Conservation (phyloP, 129 eudicot genomes). For the Lactuca saligna region DNA sequence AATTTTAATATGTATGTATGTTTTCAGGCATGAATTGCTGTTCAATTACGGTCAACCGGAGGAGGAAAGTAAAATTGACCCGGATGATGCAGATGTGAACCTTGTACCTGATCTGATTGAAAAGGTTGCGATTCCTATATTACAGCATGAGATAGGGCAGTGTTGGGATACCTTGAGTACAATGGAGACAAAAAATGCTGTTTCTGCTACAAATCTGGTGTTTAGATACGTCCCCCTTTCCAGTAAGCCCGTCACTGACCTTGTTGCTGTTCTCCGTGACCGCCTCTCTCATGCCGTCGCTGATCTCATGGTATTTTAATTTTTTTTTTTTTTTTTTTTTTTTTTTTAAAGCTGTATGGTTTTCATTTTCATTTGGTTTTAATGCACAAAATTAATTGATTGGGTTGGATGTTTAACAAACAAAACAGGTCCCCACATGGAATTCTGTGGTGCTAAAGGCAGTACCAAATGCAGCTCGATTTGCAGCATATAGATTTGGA, state of each 20-base stretch:
- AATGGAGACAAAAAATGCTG: constrained; percentile 76
- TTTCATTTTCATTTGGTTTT: not conserved
- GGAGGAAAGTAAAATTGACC: constrained; percentile 46
- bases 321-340: not conserved
- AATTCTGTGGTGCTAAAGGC: constrained; percentile 66
- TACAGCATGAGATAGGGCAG: constrained; percentile 64
- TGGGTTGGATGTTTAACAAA: no score
- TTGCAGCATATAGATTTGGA: constrained; percentile 87
- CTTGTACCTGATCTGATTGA: constrained; percentile 84
- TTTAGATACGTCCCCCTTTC: constrained; percentile 64
- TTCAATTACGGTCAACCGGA: constrained; percentile 68
- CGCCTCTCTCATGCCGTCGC: constrained; percentile 82
- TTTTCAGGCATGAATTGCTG: constrained; percentile 74
- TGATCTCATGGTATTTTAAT: constrained; percentile 54
- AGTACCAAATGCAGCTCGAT: constrained; percentile 86
- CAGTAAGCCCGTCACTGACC: constrained; percentile 65
- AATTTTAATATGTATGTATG: not conserved
- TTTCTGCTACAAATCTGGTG: constrained; percentile 66
- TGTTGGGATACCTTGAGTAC: constrained; percentile 94
- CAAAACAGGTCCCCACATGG: constrained; percentile 86
- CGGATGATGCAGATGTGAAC: constrained; percentile 65
- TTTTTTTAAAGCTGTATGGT: not conserved
- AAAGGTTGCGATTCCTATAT: constrained; percentile 81
- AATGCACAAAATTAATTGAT: not conserved
- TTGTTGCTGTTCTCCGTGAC: constrained; percentile 59